Base-by-base conservation (phyloP, 768 basidiomycete species). In the Pleurotus salmoneostramineus region DNA sequence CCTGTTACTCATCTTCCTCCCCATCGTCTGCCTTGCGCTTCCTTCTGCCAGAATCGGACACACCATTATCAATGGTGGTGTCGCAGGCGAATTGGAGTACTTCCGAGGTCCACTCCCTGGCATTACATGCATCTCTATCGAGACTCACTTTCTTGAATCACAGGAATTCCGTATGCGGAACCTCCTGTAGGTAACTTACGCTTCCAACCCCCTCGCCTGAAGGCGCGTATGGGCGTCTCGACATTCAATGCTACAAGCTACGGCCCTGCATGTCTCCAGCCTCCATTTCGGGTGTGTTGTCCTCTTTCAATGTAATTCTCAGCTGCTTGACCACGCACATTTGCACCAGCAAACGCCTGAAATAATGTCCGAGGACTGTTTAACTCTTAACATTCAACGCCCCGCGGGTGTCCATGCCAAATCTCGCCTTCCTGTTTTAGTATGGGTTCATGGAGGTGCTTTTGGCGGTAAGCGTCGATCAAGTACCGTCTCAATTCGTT, bases 371-470 rank as follows among this genome's bases (percentile, higher is more conserved):
- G 82, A 83, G 61, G 75, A 82, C 60, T 82, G 81, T 58, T 65
- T 83, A 50, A 75, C 67, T 5, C 59, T 83, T 42, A 77, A 77
- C 60, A 64, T 81, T 10, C 75, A 75, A 48, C 63, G 72, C n/a
- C 77, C 78, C 0, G 65, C 68, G 0, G 64, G 66, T 12, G 10
- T 47, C 1, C 12, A 46, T 11, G 2, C 4, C 14, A 55, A 44
- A 34, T 59, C 61, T n/a, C 64, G 56, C 12, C 60, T 81, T 3
- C 77, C 81, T 0, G 78, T 27, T 27, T 68, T 79, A 69, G 65
- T 72, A 3, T 78, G 77, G 76, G 69, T 62, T 27, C 21, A 27
- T 27, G 21, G 21, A 1, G 21, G 21, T 27, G 21, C 21, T 1
- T 27, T 27, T 3, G 21, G 21, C 3, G 21, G n/a, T n/a, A n/a